Evolutionary conservation across 2,329 filamentous ascomycete genomes (phyloP).

Genomic region (Hypoxylon rubiginosum): DNA sequence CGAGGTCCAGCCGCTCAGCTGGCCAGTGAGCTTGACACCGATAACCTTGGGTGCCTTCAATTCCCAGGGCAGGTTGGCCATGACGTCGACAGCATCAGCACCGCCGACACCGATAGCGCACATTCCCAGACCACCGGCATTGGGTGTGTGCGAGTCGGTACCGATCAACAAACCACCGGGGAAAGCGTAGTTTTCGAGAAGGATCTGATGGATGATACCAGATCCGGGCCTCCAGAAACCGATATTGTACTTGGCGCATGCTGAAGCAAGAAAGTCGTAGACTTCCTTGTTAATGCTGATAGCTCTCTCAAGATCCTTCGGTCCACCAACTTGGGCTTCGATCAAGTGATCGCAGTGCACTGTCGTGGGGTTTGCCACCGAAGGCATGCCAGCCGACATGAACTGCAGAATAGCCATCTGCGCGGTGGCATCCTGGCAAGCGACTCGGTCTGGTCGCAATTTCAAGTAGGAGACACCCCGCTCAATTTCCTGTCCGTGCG

Average conservation of each 20-base stretch:
- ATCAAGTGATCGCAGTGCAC: conserved; percentile 99
- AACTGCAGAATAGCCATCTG: conserved; percentile 99
- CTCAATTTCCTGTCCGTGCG: conserved; percentile 95
- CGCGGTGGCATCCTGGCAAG: conserved; percentile 98
- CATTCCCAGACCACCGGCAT: conserved; percentile 96
- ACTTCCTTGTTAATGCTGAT: conserved; percentile 98
- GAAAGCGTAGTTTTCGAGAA: conserved; percentile 99
- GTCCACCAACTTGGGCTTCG: conserved; percentile 93
- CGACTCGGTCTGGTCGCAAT: conserved; percentile 95
- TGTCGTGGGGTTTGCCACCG: conserved; percentile 92
- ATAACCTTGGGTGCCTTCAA: conserved; percentile 98
- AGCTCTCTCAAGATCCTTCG: conserved; percentile 92
- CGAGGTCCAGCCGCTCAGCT: conserved; percentile 90
- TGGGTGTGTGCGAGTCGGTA: conserved; percentile 98
- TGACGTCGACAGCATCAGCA: conserved; percentile 98
- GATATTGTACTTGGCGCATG: conserved; percentile 99
- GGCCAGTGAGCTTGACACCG: conserved; percentile 93
- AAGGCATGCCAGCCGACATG: conserved; percentile 98
- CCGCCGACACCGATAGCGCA: conserved; percentile 95
- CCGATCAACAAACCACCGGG: conserved; percentile 97
- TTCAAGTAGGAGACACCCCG: conserved; percentile 96
- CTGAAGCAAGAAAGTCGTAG: conserved; percentile 94
- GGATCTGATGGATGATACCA: conserved; percentile 99
- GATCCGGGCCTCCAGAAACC: conserved; percentile 99
- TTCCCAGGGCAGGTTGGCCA: conserved; percentile 84